Conservation (phyloP, 805 yeast genomes). For the Kluyveromyces siamensis region DNA sequence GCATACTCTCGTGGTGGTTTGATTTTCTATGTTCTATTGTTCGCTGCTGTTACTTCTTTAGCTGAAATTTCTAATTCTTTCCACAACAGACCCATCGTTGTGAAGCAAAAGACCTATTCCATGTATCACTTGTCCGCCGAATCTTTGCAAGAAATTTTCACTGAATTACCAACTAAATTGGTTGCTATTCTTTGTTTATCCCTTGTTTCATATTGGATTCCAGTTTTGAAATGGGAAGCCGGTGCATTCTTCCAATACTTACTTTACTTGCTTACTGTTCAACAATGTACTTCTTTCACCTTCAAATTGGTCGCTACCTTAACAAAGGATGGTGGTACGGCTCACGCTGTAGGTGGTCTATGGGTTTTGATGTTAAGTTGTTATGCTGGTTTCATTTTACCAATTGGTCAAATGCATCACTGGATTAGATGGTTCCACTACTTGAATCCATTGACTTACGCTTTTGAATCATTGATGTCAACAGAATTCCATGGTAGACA, state of each 20-base stretch:
- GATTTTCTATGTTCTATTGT: constrained; percentile 51
- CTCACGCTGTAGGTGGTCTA: constrained; percentile 47
- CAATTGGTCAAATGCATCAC: constrained; percentile 40
- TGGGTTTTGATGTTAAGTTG: constrained; percentile 49
- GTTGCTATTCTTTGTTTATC: constrained; percentile 41
- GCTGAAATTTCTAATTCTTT: constrained; percentile 55
- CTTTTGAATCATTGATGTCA: constrained; percentile 45
- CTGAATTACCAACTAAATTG: constrained; percentile 49
- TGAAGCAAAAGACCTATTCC: constrained; percentile 55
- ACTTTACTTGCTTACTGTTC: constrained; percentile 37
- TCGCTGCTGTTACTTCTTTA: constrained; percentile 50
- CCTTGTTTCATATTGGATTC: constrained; percentile 43
- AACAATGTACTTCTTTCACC: constrained; percentile 44
- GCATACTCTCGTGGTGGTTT: constrained; percentile 57
- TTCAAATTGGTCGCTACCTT: constrained; percentile 47
- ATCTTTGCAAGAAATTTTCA: constrained; percentile 45
- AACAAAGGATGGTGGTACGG: constrained; percentile 44
- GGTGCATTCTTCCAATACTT: constrained; percentile 46
- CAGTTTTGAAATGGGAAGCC: constrained; percentile 40
- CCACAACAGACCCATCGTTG: constrained; percentile 52
- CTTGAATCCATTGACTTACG: constrained; percentile 40
- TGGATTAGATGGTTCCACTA: constrained; percentile 55
- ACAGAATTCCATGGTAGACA: constrained; percentile 48
- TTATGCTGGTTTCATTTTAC: constrained; percentile 46
- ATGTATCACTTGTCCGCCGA: constrained; percentile 60